Conservation (phyloP, 495 filamentous ascomycete genomes). For the Venustampulla echinocandica region DNA sequence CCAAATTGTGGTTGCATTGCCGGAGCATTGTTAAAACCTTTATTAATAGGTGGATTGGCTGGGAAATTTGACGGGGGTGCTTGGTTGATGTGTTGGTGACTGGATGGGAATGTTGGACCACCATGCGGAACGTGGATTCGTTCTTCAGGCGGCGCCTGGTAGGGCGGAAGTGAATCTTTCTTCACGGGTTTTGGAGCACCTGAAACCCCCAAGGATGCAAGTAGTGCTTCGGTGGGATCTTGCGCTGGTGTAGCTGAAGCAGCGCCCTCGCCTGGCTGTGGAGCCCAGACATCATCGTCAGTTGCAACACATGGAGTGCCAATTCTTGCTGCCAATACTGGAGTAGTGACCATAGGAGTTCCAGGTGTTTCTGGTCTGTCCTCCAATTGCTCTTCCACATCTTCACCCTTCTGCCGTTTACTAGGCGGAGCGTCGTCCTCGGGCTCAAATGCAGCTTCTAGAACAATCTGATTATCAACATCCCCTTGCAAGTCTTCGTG, state of each 20-base stretch:
- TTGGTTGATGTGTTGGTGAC: background rate
- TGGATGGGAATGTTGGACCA: background rate
- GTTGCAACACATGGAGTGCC: slow-evolving; percentile 18
- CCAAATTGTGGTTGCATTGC: background rate
- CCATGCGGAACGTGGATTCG: too few relatives aligned
- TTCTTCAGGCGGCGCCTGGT: background rate
- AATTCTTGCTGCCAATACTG: slow-evolving; percentile 2
- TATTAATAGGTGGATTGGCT: background rate
- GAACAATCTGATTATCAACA: slow-evolving; percentile 12
- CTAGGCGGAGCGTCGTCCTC: background rate
- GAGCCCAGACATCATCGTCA: slow-evolving; percentile 23
- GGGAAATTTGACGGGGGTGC: slow-evolving; percentile 1
- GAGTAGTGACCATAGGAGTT: slow-evolving; percentile 1
- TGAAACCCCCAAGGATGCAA: slow-evolving; percentile 23
- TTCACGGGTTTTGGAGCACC: slow-evolving; percentile 21
- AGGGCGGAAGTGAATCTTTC: slow-evolving; percentile 3
- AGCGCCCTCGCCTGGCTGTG: slow-evolving; percentile 19
- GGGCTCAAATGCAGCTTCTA: background rate
- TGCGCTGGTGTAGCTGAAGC: background rate
- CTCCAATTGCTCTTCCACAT: background rate
- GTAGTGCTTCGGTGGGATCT: slow-evolving; percentile 21
- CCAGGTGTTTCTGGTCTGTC: too few relatives aligned
- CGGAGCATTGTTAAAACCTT: background rate
- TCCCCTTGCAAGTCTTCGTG: slow-evolving; percentile 7
- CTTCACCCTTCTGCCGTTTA: slow-evolving; percentile 17